Percentiles rank a stretch among this genome's conserved stretches.
phyloP scores from a whole-genome alignment of 768 basidiomycete genomes.

The Lactarius sp. region DNA sequence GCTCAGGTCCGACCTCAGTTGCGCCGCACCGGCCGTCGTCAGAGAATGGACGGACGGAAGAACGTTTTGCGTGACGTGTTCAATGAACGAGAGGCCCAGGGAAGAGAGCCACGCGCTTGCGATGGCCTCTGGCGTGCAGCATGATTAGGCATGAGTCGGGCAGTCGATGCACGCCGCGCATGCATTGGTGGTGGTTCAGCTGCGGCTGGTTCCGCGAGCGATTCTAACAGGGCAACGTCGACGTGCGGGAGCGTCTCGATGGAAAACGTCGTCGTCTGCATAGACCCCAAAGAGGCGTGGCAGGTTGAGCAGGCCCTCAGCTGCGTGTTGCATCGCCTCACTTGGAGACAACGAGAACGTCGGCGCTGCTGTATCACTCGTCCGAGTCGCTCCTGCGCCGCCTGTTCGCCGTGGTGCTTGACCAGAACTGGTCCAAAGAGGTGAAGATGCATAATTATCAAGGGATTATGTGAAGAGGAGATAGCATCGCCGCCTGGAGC shows the following conservation, averaged over 20 bases:
- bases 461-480: conserved; percentile 64
- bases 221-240: conserved; percentile 49
- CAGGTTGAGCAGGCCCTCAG: conserved; percentile 91
- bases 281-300: conserved; percentile 93
- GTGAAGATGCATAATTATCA: conserved; percentile 40
- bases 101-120: conserved; percentile 90
- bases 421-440: conserved; percentile 58
- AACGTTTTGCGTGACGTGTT: conserved; percentile 61
- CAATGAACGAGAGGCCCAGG: conserved; percentile 74
- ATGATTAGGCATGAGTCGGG: conserved; percentile 8
- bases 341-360: conserved; percentile 92
- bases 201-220: conserved; percentile 39
- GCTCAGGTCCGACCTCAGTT: conserved; percentile 80
- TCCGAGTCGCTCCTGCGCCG: conserved; percentile 36
- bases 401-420: conserved; percentile 45
- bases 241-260: conserved; percentile 75
- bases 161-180: conserved; percentile 36
- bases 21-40: conserved; percentile 64
- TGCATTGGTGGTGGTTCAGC: conserved; percentile 20
- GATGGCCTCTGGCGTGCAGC: conserved; percentile 63
- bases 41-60: conserved; percentile 69
- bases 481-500: conserved; percentile 78
- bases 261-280: conserved; percentile 88
- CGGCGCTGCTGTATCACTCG: conserved; percentile 62
- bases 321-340: conserved; percentile 80